Base-by-base conservation (phyloP, 202 grass and related monocot genomes). In the Tripidium arundinaceum region DNA sequence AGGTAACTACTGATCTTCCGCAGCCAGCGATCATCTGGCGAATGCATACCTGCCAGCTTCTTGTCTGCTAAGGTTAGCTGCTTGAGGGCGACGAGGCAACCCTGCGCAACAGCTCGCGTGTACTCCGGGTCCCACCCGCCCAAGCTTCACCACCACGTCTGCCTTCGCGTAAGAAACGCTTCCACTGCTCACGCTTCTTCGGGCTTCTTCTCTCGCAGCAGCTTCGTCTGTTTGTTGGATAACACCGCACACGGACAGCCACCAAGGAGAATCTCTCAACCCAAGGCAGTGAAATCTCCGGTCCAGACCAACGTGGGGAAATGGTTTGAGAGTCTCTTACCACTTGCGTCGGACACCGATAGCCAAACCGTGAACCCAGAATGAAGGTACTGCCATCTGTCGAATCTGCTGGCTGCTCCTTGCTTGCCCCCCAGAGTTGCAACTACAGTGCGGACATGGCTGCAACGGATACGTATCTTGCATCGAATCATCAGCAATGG, bases 1-100 rank as follows among this genome's bases (percentile, higher is more conserved):
- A 57, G 52, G 52, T 55, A 22, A n/a, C n/a, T n/a, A 8, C 31
- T 40, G 15, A 34, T 54, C 33, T n/a, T n/a, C n/a, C n/a, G n/a
- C n/a, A n/a, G n/a, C n/a, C n/a, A n/a, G n/a, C n/a, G n/a, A n/a
- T n/a, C n/a, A n/a, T n/a, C n/a, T n/a, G n/a, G n/a, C n/a, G n/a
- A n/a, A n/a, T n/a, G n/a, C n/a, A 6, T 76, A 94, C 95, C 95
- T 98, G 92, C 77, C 50, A 98, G 88, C 33, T 91, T 93, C 72
- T 93, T 94, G 62, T 98, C 92, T 62, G 92, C 86, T 36, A 91
- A 81, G 31, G 86, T 93, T 68, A 98, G 84, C 74, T 93, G 95
- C 86, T 98, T 98, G 43, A 98, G 52, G 74, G 96, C 96, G 22
- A 88, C 88, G 36, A 98, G 90, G 80, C 96, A 98, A 29, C 90